Conservation (phyloP, 148 eudicot species). For the Vaccinium darrowii region DNA sequence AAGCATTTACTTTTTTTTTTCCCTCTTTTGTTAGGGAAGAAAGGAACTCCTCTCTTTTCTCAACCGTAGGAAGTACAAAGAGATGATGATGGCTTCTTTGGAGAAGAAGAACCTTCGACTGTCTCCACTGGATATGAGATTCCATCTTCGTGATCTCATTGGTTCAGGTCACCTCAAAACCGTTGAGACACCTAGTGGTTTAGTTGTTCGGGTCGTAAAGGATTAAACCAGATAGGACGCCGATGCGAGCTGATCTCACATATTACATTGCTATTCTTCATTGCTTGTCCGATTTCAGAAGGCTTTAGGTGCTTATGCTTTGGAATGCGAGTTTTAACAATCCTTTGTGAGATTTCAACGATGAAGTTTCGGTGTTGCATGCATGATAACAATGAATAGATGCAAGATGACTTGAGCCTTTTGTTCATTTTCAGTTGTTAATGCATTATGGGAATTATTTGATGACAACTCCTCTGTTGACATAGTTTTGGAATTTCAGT, state of each 20-base stretch:
- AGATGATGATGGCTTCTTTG: conserved; percentile 82
- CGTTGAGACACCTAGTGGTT: conserved; percentile 72
- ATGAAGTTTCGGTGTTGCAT: not conserved
- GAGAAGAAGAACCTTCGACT: conserved; percentile 77
- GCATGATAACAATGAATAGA: not conserved
- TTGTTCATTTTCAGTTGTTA: not conserved
- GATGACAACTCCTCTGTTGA: not conserved
- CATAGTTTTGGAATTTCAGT: not conserved
- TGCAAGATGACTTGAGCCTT: conserved; percentile 5
- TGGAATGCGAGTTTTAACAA: not conserved
- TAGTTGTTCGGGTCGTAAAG: conserved; percentile 72
- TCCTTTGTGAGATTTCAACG: not conserved
- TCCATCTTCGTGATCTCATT: conserved; percentile 87
- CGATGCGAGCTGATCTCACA: not conserved
- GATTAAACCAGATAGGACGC: conserved; percentile 40
- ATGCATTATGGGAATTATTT: not conserved
- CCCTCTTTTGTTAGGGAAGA: conserved; percentile 58
- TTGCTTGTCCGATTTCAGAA: not conserved
- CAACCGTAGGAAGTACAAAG: conserved; percentile 85
- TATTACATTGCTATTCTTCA: not conserved
- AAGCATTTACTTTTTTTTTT: not conserved
- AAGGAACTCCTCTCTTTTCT: conserved; percentile 81
- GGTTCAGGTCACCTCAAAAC: conserved; percentile 90
- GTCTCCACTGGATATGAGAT: conserved; percentile 88
- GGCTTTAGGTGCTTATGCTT: not conserved